Base-by-base conservation (phyloP, 2,329 filamentous ascomycete species). In the Talaromyces sp. region DNA sequence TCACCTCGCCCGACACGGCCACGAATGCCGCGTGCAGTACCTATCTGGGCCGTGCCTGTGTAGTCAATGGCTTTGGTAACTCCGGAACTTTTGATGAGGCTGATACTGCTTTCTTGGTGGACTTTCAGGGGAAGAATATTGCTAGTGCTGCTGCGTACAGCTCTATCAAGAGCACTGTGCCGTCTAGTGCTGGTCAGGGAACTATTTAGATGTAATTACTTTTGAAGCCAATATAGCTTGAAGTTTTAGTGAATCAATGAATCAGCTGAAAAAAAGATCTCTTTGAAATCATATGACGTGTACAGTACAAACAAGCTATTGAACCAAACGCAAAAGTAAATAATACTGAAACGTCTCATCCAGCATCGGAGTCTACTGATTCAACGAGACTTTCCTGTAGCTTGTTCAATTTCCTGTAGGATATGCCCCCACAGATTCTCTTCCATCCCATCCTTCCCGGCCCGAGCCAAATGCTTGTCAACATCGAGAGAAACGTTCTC, bases 61-160 rank as follows among this genome's bases (percentile, higher is more conserved):
- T 83, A 76, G 15, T 78, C 63, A 88, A 87, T 74, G 79, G 78
- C 45, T 83, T 80, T 68, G 78, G 78, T 56, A 70, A 67, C 65
- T 75, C 73, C 8, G 73, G 73, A 7, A 67, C 69, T 13, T 72
- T 83, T 62, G 68, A 62, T 47, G 74, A 78, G 63, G 71, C 76
- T n/a, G 82, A 84, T 70, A 80, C 81, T 11, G 74, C 72, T 59
- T 83, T 87, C 76, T 71, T 87, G 57, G 59, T 69, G 64, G 78
- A 82, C 70, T 86, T 87, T 73, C 73, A 76, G 58, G 83, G 83
- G 66, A 84, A 85, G 80, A 83, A 79, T 66, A 72, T 86, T 68
- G 85, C 85, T 13, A 69, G 77, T 64, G 82, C 83, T 15, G 65
- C 69, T 15, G 69, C 77, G 31, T 75, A 75, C 56, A 74, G 74